phyloP scores from a whole-genome alignment of 441 rosid genomes.

The Erodium moschatum region DNA sequence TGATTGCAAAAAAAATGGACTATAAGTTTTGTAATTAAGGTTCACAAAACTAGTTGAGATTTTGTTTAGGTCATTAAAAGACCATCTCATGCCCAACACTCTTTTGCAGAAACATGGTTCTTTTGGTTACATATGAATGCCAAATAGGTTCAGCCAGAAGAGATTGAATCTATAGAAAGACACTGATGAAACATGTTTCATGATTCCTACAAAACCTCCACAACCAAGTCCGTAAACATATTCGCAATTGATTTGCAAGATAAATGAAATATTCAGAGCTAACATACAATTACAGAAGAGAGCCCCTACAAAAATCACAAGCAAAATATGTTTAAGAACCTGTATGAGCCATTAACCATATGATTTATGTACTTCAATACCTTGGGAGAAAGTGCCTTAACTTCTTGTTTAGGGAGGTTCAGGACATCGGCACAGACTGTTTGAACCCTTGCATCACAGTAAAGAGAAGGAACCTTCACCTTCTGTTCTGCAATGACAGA shows the following conservation, averaged over 20 bases:
- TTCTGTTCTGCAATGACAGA: conserved; percentile 64
- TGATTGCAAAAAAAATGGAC: too few relatives aligned
- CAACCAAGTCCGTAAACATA: neutral
- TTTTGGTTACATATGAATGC: neutral
- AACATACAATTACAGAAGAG: neutral
- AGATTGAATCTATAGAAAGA: neutral
- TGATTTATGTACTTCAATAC: conserved; percentile 23
- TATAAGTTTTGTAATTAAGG: too few relatives aligned
- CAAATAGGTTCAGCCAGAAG: neutral
- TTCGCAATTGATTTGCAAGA: neutral
- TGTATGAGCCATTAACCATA: neutral
- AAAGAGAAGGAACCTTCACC: conserved; percentile 75
- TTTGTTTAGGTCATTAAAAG: too few relatives aligned
- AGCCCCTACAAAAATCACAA: neutral
- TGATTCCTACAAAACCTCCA: neutral
- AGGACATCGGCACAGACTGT: conserved; percentile 71
- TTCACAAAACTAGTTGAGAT: too few relatives aligned
- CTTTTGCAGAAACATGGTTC: neutral
- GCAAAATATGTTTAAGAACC: neutral
- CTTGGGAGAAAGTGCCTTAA: conserved; percentile 64
- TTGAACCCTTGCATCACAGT: conserved; percentile 73
- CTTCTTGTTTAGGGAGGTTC: conserved; percentile 45
- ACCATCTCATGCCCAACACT: too few relatives aligned
- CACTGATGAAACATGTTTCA: neutral
- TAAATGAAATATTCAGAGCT: neutral